Evolutionary conservation across 805 yeast species (phyloP).

Genomic region (Yamadazyma laniorum): DNA sequence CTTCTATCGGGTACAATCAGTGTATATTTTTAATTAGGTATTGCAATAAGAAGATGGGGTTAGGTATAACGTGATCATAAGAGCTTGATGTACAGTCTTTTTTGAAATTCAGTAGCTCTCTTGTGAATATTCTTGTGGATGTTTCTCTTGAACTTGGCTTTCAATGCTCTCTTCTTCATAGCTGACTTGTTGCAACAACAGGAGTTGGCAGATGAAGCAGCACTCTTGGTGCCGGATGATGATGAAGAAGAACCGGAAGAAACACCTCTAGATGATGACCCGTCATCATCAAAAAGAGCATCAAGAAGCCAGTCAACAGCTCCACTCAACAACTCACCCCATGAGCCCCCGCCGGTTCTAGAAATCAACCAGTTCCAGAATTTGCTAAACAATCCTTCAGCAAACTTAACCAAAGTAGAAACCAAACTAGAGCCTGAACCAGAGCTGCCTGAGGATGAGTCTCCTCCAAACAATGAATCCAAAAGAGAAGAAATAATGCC

Average conservation of each 20-base stretch:
- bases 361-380: conserved; percentile 13
- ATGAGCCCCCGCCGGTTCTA: conserved; percentile 5
- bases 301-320: conserved; percentile 19
- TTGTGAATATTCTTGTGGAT: conserved; percentile 17
- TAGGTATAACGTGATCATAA: conserved; percentile 15
- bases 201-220: conserved; percentile 7
- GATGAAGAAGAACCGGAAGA: conserved; percentile 4
- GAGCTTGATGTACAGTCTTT: conserved; percentile 13
- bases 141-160: conserved; percentile 18
- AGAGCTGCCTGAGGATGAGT: conserved; percentile 1
- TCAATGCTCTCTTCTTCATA: conserved; percentile 17
- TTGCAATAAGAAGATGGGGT: conserved; percentile 2
- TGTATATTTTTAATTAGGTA: conserved; percentile 4
- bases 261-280: conserved; percentile 15
- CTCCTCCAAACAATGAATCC: conserved; percentile 9
- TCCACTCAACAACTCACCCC: conserved; percentile 10
- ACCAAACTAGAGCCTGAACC: conserved; percentile 4
- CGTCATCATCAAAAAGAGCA: conserved; percentile 20
- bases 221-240: conserved; percentile 2
- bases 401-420: neutral
- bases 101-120: conserved; percentile 14
- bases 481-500: conserved; percentile 2
- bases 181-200: conserved; percentile 12
- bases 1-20: neutral
- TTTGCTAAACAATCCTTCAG: conserved; percentile 6